phyloP scores from a whole-genome alignment of 805 yeast species.

The Wickerhamiella dianesei region DNA sequence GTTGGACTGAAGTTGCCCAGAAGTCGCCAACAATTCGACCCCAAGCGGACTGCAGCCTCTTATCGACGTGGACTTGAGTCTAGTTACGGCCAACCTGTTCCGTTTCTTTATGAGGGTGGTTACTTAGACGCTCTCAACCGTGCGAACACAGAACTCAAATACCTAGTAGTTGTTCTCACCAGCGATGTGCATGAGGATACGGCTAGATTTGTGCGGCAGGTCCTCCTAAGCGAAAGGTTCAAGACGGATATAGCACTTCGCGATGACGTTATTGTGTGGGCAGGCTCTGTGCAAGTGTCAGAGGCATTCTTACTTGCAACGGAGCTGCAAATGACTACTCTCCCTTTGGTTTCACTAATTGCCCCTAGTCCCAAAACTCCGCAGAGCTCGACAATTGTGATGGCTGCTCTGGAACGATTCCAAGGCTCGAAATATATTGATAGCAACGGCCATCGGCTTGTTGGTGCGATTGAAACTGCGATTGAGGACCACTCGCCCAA shows the following conservation, averaged over 20 bases:
- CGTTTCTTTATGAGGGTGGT: conserved; percentile 43
- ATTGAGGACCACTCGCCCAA: conserved; percentile 48
- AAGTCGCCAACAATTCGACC: conserved; percentile 23
- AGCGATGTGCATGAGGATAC: conserved; percentile 59
- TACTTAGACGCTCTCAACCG: conserved; percentile 65
- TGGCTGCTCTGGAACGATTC: conserved; percentile 43
- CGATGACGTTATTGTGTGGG: conserved; percentile 64
- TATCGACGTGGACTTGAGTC: conserved; percentile 43
- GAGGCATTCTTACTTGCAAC: conserved; percentile 78
- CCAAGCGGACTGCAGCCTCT: conserved; percentile 39
- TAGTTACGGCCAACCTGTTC: conserved; percentile 20
- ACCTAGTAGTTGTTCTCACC: conserved; percentile 60
- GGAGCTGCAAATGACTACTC: conserved; percentile 52
- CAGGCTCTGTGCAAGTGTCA: conserved; percentile 66
- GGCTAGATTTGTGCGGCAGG: conserved; percentile 36
- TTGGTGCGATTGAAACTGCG: conserved; percentile 34
- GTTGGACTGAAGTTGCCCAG: conserved; percentile 18
- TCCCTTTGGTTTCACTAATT: conserved; percentile 72
- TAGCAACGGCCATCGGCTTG: neutral
- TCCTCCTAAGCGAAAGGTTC: conserved; percentile 18
- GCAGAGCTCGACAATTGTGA: conserved; percentile 32
- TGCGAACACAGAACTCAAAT: conserved; percentile 57
- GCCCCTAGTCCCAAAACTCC: conserved; percentile 43
- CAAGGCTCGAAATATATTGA: neutral
- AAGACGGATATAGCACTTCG: conserved; percentile 31